phyloP scores from a whole-genome alignment of 352 stramenopile genomes.

The Phytophthora hibernalis region DNA sequence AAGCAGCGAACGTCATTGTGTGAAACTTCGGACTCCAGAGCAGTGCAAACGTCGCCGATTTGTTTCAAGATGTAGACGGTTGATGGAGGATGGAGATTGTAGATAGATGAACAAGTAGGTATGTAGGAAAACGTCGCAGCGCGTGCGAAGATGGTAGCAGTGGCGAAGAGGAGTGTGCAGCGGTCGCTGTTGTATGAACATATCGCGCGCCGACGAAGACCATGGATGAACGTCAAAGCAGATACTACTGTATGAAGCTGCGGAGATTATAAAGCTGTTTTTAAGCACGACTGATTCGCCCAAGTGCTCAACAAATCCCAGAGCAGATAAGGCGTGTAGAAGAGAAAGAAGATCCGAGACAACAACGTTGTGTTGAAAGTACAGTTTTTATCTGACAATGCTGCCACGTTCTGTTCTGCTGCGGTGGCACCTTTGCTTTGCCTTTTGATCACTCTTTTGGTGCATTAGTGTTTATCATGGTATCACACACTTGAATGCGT shows the following conservation, averaged over 20 bases:
- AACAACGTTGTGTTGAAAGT: too few species aligned
- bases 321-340: too few species aligned
- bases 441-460: too few species aligned
- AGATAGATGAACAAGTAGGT: constrained; percentile 29
- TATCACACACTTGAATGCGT: too few species aligned
- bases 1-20: constrained; percentile 22
- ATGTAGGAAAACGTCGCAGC: constrained; percentile 20
- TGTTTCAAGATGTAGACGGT: constrained; percentile 33
- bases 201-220: not conserved
- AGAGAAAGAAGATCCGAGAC: too few species aligned
- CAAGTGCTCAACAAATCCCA: too few species aligned
- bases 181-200: not conserved
- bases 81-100: not conserved
- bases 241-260: not conserved
- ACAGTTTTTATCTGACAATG: not conserved
- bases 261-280: too few species aligned
- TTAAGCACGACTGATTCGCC: too few species aligned
- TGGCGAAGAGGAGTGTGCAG: not conserved
- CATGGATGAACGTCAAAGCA: not conserved
- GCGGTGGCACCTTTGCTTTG: too few species aligned
- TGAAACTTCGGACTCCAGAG: constrained; percentile 19
- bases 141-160: not conserved
- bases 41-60: constrained; percentile 30
- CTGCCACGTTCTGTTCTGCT: too few species aligned
- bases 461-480: too few species aligned